Percentiles rank a stretch among this genome's conserved stretches.
Evolutionary conservation across 805 yeast genomes (phyloP).

Genomic region (Torulaspora franciscae): DNA sequence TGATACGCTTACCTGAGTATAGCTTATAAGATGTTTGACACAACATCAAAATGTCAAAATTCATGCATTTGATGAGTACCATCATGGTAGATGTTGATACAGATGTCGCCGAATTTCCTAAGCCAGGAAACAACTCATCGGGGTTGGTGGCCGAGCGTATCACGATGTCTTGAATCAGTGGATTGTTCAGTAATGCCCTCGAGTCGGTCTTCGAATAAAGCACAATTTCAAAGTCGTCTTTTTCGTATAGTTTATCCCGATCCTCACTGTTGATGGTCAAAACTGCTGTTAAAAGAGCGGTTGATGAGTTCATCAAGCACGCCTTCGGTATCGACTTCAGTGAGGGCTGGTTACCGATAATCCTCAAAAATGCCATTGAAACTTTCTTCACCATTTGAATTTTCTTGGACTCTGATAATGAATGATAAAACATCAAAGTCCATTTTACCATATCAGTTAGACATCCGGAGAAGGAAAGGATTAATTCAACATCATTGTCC

Average conservation of each 20-base stretch:
- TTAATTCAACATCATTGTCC: slow-evolving; percentile 31
- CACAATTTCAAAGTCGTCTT: slow-evolving; percentile 35
- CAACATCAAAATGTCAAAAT: slow-evolving; percentile 44
- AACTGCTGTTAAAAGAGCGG: slow-evolving; percentile 33
- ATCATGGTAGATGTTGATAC: slow-evolving; percentile 36
- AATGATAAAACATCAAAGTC: slow-evolving; percentile 44
- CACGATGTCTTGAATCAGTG: slow-evolving; percentile 33
- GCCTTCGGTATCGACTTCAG: slow-evolving; percentile 30
- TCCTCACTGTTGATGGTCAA: slow-evolving; percentile 30
- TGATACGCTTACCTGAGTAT: slow-evolving; percentile 29
- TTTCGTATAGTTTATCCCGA: slow-evolving; percentile 26
- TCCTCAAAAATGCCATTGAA: slow-evolving; percentile 44
- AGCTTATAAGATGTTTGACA: slow-evolving; percentile 40
- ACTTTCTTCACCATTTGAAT: slow-evolving; percentile 51
- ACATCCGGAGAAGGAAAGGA: slow-evolving; percentile 28
- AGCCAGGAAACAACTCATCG: slow-evolving; percentile 27
- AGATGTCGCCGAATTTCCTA: slow-evolving; percentile 29
- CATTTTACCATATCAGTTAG: slow-evolving; percentile 49
- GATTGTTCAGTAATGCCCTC: slow-evolving; percentile 42
- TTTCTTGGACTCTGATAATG: slow-evolving; percentile 46
- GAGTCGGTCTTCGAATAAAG: slow-evolving; percentile 47
- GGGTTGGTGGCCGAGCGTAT: slow-evolving; percentile 34
- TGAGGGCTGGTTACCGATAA: slow-evolving; percentile 31
- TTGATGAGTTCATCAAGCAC: slow-evolving; percentile 37
- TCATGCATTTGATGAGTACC: slow-evolving; percentile 40